Evolutionary conservation across 345 rosid species (phyloP).

Genomic region (Carallia pectinifolia): DNA sequence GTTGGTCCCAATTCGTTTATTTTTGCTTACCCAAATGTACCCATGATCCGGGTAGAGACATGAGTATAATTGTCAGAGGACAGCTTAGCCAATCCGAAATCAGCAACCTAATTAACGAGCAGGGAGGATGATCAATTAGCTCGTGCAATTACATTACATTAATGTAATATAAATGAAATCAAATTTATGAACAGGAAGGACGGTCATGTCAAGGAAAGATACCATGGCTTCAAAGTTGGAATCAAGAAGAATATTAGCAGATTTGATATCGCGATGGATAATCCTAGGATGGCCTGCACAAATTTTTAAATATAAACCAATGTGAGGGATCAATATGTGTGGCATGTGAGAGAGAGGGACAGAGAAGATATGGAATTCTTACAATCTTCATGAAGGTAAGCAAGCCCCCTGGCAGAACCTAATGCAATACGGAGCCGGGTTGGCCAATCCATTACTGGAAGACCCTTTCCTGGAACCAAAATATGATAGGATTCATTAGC

Average conservation of each 20-base stretch:
- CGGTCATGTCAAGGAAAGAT: not conserved
- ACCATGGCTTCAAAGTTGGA: slow-evolving; percentile 91
- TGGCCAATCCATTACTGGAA: slow-evolving; percentile 76
- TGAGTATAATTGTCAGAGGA: slow-evolving; percentile 82
- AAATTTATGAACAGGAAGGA: not conserved
- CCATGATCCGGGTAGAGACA: slow-evolving; percentile 98
- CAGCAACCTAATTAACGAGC: slow-evolving; percentile 66
- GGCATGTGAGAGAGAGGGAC: not conserved
- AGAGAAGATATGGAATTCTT: slow-evolving; percentile 21
- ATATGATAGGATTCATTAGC: not conserved
- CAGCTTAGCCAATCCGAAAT: slow-evolving; percentile 92
- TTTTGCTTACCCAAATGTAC: slow-evolving; percentile 78
- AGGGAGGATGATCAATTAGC: slow-evolving; percentile 1
- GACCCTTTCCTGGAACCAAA: slow-evolving; percentile 50
- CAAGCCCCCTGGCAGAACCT: slow-evolving; percentile 94
- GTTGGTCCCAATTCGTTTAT: not conserved
- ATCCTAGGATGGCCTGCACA: slow-evolving; percentile 82
- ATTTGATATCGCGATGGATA: slow-evolving; percentile 88
- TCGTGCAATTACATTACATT: not conserved
- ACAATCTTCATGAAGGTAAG: slow-evolving; percentile 98
- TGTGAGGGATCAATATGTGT: not conserved
- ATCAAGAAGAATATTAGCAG: slow-evolving; percentile 91
- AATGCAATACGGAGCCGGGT: slow-evolving; percentile 72
- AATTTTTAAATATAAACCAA: slow-evolving; percentile 4
- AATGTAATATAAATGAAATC: too few species aligned